Evolutionary conservation across 345 rosid species (phyloP).

Genomic region (Hibiscus tridactylites): DNA sequence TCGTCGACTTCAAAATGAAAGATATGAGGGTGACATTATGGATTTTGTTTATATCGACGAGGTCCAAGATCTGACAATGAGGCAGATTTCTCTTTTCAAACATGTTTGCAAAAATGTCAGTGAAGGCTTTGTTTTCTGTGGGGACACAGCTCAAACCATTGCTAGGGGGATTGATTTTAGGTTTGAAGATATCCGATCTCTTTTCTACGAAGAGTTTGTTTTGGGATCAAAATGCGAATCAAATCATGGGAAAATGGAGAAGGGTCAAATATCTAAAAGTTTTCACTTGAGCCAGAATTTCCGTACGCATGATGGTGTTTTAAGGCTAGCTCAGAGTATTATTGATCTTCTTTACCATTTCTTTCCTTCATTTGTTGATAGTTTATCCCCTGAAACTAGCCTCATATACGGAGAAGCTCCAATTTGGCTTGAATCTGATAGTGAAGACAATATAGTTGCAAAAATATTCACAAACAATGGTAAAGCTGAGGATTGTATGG

Average conservation of each 20-base stretch:
- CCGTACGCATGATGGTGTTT: constrained; percentile 43
- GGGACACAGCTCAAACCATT: constrained; percentile 44
- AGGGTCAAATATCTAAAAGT: constrained; percentile 29
- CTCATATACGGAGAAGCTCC: constrained; percentile 44
- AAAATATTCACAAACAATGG: constrained; percentile 34
- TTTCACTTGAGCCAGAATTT: constrained; percentile 45
- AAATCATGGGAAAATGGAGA: constrained; percentile 13
- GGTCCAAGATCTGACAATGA: constrained; percentile 57
- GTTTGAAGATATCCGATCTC: constrained; percentile 38
- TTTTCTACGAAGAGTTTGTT: constrained; percentile 40
- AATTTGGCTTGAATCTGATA: constrained; percentile 26
- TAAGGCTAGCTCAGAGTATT: constrained; percentile 46
- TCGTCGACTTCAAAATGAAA: constrained; percentile 21
- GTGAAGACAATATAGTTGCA: constrained; percentile 27
- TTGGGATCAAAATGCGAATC: constrained; percentile 9
- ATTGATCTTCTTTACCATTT: constrained; percentile 36
- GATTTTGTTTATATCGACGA: constrained; percentile 54
- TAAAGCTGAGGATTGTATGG: constrained; percentile 9
- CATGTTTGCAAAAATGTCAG: constrained; percentile 29
- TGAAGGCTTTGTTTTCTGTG: constrained; percentile 47
- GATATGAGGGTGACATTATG: constrained; percentile 25
- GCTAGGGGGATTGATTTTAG: constrained; percentile 37
- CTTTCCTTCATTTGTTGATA: constrained; percentile 34
- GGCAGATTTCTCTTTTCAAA: constrained; percentile 46
- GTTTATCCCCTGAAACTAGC: constrained; percentile 30